Evolutionary conservation across 2,329 filamentous ascomycete genomes (phyloP).

Genomic region (Talaromyces sp.): DNA sequence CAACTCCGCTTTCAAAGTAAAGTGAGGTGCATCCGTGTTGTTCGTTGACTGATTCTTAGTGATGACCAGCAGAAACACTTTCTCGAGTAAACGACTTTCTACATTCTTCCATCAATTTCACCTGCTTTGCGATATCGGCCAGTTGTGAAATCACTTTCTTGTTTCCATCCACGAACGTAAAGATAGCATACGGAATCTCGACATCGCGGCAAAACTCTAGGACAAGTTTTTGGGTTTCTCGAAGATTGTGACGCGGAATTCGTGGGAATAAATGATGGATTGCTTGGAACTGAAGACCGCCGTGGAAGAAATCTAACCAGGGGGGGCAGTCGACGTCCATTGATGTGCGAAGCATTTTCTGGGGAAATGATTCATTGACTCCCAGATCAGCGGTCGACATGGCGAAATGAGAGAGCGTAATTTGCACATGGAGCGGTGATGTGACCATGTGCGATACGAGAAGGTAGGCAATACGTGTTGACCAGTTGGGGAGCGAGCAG

Average conservation of each 20-base stretch:
- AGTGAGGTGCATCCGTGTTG: background rate
- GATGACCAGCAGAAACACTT: conserved; percentile 1
- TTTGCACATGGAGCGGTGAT: conserved; percentile 79
- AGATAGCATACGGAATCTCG: conserved; percentile 76
- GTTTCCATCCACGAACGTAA: conserved; percentile 80
- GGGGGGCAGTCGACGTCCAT: conserved; percentile 87
- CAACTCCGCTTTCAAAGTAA: background rate
- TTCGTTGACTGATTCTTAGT: background rate
- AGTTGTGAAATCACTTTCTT: conserved; percentile 71
- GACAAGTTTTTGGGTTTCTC: conserved; percentile 67
- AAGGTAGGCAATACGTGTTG: conserved; percentile 67
- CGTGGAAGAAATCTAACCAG: conserved; percentile 87
- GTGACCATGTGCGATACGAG: conserved; percentile 76
- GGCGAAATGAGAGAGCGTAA: conserved; percentile 85
- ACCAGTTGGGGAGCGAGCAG: conserved; percentile 62
- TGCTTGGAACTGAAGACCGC: conserved; percentile 82
- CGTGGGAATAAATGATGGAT: conserved; percentile 82
- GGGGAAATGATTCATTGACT: conserved; percentile 76
- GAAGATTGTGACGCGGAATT: conserved; percentile 78
- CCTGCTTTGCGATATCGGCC: conserved; percentile 74
- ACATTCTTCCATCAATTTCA: conserved; percentile 70
- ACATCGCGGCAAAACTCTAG: conserved; percentile 77
- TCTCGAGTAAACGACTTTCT: conserved; percentile 42
- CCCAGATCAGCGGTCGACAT: conserved; percentile 89
- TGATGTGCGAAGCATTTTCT: conserved; percentile 85